These are phyloP conservation scores for Botrytis fragariae DNA, from an alignment of 2,329 filamentous ascomycete genomes.

Conservation along the genomic window DNA sequence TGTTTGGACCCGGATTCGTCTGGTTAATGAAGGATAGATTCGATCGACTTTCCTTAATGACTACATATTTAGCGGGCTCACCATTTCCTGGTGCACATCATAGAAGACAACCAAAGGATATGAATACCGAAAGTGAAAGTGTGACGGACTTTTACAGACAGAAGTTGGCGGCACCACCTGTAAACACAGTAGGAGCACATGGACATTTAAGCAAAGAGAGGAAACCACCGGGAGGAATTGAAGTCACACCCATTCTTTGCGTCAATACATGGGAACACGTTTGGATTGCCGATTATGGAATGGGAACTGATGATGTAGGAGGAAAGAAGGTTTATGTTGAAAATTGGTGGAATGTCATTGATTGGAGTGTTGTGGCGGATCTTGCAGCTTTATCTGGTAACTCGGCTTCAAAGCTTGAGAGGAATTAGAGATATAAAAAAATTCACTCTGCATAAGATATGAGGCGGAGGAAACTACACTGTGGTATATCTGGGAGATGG, in stretches of 20 bases:
- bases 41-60: conserved; percentile 62
- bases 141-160: conserved; percentile 43
- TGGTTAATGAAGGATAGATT: conserved; percentile 71
- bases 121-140: conserved; percentile 57
- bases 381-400: conserved; percentile 23
- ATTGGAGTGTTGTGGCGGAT: conserved; percentile 72
- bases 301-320: conserved; percentile 53
- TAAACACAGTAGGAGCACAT: conserved; percentile 39
- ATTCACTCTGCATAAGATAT: neutral
- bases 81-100: conserved; percentile 84
- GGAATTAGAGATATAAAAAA: neutral
- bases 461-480: conserved; percentile 11
- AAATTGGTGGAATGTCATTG: conserved; percentile 82
- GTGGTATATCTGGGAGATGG: conserved; percentile 22
- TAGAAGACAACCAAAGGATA: conserved; percentile 63
- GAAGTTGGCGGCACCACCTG: conserved; percentile 33
- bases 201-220: conserved; percentile 34
- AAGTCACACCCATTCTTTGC: conserved; percentile 76
- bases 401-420: neutral
- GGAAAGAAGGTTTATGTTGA: conserved; percentile 76
- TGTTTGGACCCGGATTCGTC: conserved; percentile 97
- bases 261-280: conserved; percentile 97
- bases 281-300: conserved; percentile 78
- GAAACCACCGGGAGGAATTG: conserved; percentile 61
- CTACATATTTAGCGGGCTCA: conserved; percentile 88